A percentile compares a stretch with the other conserved stretches of the same genome.
Conservation (phyloP, 352 stramenopile genomes). For the Blastocystis sp. region DNA sequence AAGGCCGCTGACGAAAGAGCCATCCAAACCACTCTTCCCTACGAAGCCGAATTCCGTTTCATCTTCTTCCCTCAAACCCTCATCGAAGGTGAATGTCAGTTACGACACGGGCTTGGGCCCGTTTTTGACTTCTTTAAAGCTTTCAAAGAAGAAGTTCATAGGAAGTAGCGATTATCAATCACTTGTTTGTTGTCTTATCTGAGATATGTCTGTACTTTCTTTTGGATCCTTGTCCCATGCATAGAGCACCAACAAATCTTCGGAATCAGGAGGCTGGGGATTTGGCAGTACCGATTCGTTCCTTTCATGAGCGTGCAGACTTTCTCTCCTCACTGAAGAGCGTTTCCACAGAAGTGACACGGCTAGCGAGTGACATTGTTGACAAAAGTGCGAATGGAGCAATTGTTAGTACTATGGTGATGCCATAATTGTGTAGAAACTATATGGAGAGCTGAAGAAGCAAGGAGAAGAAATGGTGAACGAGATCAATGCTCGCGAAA, state of each 20-base stretch:
- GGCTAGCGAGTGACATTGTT: constrained; percentile 8
- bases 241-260: not conserved
- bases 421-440: constrained; percentile 9
- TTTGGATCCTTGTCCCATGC: not conserved
- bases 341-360: constrained; percentile 7
- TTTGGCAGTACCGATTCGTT: not conserved
- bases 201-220: not conserved
- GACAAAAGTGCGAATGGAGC: constrained; percentile 31
- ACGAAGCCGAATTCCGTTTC: too few relatives aligned
- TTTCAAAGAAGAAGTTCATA: constrained; percentile 8
- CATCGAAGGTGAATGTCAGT: not conserved
- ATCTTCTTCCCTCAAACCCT: too few relatives aligned
- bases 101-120: constrained; percentile 25
- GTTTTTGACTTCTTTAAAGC: constrained; percentile 40
- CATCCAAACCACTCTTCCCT: too few relatives aligned
- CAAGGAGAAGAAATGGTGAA: constrained; percentile 20
- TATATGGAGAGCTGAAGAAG: constrained; percentile 26
- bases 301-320: not conserved
- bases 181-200: not conserved
- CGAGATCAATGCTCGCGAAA: constrained; percentile 36
- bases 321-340: constrained; percentile 39
- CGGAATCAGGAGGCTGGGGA: not conserved
- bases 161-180: constrained; percentile 33
- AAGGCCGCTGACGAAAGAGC: too few relatives aligned
- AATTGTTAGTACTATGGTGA: not conserved